Evolutionary conservation across 108 stramenopile genomes (phyloP).

Genomic region (Skeletonema potamos): DNA sequence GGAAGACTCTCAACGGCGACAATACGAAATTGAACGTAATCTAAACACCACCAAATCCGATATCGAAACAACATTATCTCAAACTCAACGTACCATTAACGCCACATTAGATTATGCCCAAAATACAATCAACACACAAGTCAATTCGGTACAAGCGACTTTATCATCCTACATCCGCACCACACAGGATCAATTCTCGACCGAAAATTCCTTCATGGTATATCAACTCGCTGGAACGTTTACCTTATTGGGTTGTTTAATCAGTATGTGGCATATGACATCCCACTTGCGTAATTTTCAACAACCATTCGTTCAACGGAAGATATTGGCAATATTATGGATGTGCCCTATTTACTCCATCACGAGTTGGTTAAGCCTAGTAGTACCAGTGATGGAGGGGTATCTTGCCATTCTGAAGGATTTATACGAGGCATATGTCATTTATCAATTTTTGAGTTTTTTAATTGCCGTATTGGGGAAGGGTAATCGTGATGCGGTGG

Average conservation of each 20-base stretch:
- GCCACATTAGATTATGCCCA: slow-evolving; percentile 12
- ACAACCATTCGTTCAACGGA: slow-evolving; percentile 85
- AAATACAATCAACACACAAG: slow-evolving; percentile 34
- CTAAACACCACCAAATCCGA: slow-evolving; percentile 23
- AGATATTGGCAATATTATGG: slow-evolving; percentile 92
- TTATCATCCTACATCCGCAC: slow-evolving; percentile 53
- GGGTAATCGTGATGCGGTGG: slow-evolving; percentile 78
- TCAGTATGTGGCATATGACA: slow-evolving; percentile 94
- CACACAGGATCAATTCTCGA: slow-evolving; percentile 89
- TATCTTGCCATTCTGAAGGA: slow-evolving; percentile 90
- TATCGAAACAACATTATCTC: slow-evolving; percentile 1
- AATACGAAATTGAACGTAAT: not conserved
- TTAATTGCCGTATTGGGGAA: slow-evolving; percentile 86
- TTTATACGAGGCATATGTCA: slow-evolving; percentile 90
- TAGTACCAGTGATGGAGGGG: slow-evolving; percentile 69
- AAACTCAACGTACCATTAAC: not conserved
- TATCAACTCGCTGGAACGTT: slow-evolving; percentile 93
- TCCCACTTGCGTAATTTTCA: slow-evolving; percentile 79
- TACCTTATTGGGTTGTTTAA: slow-evolving; percentile 83
- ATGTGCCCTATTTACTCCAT: slow-evolving; percentile 86
- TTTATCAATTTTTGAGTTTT: slow-evolving; percentile 88
- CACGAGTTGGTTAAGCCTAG: slow-evolving; percentile 85
- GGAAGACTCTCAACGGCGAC: slow-evolving; percentile 54
- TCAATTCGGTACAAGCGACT: slow-evolving; percentile 29
- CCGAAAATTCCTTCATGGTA: slow-evolving; percentile 93